A percentile compares a stretch with the other conserved stretches of the same genome.
Conservation (phyloP, 192 early-diverging fungal species). For the Coemansia sp. region DNA sequence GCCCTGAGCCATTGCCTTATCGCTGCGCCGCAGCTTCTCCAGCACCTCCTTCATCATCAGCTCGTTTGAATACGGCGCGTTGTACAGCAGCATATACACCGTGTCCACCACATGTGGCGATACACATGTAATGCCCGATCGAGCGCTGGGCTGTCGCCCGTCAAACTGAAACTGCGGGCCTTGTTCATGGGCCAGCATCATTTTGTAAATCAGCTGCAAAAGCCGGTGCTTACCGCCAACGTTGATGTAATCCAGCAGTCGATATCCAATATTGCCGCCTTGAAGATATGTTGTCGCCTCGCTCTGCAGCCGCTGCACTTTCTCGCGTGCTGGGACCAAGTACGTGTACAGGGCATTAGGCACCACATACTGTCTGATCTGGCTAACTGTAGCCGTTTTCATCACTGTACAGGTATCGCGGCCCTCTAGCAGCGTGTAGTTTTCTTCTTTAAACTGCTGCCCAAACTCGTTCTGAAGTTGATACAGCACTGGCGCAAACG, state of each 20-base stretch:
- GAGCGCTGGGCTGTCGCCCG: constrained; percentile 45
- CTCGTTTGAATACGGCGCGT: constrained; percentile 71
- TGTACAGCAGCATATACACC: constrained; percentile 73
- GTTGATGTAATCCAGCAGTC: constrained; percentile 68
- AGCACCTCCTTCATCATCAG: constrained; percentile 71
- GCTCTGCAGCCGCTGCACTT: constrained; percentile 31
- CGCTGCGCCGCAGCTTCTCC: constrained; percentile 66
- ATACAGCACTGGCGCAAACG: constrained; percentile 51
- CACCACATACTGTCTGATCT: constrained; percentile 44
- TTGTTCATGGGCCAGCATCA: constrained; percentile 66
- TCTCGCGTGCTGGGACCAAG: constrained; percentile 44
- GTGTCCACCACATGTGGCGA: constrained; percentile 73
- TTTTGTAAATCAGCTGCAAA: constrained; percentile 67
- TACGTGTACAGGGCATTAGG: constrained; percentile 48
- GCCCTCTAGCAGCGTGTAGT: constrained; percentile 31
- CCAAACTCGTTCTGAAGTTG: constrained; percentile 43
- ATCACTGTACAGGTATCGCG: constrained; percentile 24
- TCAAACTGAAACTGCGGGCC: constrained; percentile 60
- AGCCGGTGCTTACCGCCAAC: constrained; percentile 66
- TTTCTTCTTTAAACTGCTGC: constrained; percentile 39
- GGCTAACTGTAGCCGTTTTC: constrained; percentile 48
- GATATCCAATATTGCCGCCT: constrained; percentile 64
- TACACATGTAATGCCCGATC: constrained; percentile 57
- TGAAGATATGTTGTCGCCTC: constrained; percentile 55
- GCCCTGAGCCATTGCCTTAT: constrained; percentile 58